Evolutionary conservation across 2,329 filamentous ascomycete genomes (phyloP), one percentile per base, ranked within the genome.

Genomic region (Akanthomyces lecanii): DNA sequence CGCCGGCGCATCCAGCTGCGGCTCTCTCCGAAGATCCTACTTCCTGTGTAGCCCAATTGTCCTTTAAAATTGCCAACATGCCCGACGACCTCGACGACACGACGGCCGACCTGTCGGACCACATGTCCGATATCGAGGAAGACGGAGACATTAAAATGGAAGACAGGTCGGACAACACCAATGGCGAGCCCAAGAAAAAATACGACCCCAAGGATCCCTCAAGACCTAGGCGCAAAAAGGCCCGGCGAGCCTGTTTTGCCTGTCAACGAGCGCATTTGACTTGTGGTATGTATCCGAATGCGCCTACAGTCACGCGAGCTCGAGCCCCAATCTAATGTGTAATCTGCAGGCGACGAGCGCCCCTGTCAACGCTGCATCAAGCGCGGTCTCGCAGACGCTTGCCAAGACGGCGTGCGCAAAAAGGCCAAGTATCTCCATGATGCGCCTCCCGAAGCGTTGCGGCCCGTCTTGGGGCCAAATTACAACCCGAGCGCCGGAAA

Each of bases 401-500:
- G 95, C 72, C 92, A 97, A 75, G 95, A 99, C 73, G 95, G 95
- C 61, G 92, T 98, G 58, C 89, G 95, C 66, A 99, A 99, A 78
- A 99, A 98, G 82, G 95, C 95, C 59, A 99, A 99, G 76, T 99
- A 99, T 75, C 89, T 99, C 63, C 93, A 98, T 72, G 95, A 98
- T 82, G 92, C 94, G 30, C 93, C 94, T 42, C 87, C 92, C 59
- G 92, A 96, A 74, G 92, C 92, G 52, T 81, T 97, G 66, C 85
- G 94, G 72, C 91, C 93, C n/a, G 92, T 95, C 48, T 83, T 95
- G 54, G 88, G 89, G 5, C 86, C 88, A 36, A 87, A 83, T 66
- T 89, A 86, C 70, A 91, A 89, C 71, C 84, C 83, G 71, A 81
- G 75, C 75, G 77, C 76, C 11, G 60, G 42, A 69, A 74, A 79